Percentiles rank a stretch among this genome's conserved stretches.
Evolutionary conservation across 2,329 filamentous ascomycete genomes (phyloP).

Genomic region (Claviceps purpurea): DNA sequence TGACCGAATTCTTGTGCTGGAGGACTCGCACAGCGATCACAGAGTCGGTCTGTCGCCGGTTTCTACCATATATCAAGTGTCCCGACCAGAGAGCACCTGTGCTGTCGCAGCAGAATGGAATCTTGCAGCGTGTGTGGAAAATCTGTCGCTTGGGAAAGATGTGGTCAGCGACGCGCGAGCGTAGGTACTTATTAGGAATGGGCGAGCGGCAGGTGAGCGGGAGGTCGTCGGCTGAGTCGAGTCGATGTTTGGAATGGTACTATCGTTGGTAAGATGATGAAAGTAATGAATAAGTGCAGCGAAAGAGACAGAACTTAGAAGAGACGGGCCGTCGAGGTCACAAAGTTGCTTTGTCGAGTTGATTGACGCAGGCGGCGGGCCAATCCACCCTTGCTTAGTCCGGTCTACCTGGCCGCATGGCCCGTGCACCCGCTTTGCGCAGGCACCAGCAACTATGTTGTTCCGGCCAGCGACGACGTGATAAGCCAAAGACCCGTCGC

Average conservation of each 20-base stretch:
- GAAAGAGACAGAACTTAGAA: background rate
- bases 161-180: background rate
- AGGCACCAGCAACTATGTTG: constrained; percentile 8
- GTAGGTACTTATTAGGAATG: background rate
- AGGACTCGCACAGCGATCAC: background rate
- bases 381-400: background rate
- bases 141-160: background rate
- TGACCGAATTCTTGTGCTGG: background rate
- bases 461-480: constrained; percentile 9
- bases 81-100: background rate
- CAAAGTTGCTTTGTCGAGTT: constrained; percentile 1
- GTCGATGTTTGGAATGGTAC: background rate
- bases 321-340: background rate
- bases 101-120: background rate
- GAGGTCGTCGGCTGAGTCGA: background rate
- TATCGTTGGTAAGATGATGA: background rate
- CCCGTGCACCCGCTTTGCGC: background rate
- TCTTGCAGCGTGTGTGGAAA: background rate
- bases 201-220: background rate
- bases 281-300: background rate
- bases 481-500: too few relatives aligned
- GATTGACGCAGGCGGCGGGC: background rate
- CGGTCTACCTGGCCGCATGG: background rate
- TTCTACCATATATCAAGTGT: too few relatives aligned
- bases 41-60: background rate